A percentile compares a stretch with the other conserved stretches of the same genome.
Evolutionary conservation across 768 basidiomycete genomes (phyloP).

Genomic region (Lanmaoa pseudosensibilis): DNA sequence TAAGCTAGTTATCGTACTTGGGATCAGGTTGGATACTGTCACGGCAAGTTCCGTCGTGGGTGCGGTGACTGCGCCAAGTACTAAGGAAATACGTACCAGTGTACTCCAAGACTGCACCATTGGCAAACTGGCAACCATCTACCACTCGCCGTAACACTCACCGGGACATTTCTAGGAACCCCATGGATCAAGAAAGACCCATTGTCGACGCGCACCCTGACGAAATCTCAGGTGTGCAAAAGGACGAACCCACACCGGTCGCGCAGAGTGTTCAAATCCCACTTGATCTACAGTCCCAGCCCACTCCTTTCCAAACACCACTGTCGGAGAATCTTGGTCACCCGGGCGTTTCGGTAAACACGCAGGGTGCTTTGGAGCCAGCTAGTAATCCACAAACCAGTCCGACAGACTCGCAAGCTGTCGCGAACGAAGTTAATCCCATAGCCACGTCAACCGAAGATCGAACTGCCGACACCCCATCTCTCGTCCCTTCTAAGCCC

Average conservation of each 20-base stretch:
- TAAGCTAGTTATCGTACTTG: neutral
- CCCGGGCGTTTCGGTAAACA: neutral
- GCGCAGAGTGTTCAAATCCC: slow-evolving; percentile 6
- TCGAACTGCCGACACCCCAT: slow-evolving; percentile 2
- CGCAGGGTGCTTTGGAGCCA: neutral
- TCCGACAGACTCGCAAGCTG: neutral
- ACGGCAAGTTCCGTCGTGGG: slow-evolving; percentile 31
- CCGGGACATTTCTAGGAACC: neutral
- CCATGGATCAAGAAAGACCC: slow-evolving; percentile 22
- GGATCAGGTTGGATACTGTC: neutral
- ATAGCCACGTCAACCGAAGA: neutral
- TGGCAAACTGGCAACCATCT: neutral
- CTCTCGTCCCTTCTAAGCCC: slow-evolving; percentile 7
- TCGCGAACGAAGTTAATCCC: slow-evolving; percentile 2
- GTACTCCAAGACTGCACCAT: neutral
- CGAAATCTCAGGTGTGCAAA: slow-evolving; percentile 3
- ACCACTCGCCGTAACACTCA: neutral
- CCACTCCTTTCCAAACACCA: slow-evolving; percentile 3
- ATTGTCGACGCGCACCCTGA: slow-evolving; percentile 1
- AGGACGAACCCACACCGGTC: slow-evolving; percentile 8
- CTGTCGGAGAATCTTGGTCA: neutral
- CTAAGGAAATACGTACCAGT: neutral
- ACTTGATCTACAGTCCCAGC: slow-evolving; percentile 4
- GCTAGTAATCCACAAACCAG: neutral
- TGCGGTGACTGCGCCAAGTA: neutral